Evolutionary conservation across 331 rosid species (phyloP).

Genomic region (Prunus yedoensis): DNA sequence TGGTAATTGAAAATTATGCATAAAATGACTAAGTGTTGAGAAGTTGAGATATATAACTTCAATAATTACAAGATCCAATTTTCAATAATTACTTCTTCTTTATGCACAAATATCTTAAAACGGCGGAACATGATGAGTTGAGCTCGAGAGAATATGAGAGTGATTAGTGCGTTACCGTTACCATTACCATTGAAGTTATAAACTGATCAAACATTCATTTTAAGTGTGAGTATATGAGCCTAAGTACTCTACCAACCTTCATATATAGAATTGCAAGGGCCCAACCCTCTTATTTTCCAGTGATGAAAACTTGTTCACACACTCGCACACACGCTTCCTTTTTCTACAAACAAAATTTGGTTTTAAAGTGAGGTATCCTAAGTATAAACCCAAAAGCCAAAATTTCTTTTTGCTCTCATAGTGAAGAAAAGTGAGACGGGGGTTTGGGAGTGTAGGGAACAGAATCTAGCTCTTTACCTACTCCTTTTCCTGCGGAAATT

Average conservation of each 20-base stretch:
- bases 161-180: too few species aligned
- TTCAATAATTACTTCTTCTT: too few species aligned
- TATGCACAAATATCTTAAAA: too few species aligned
- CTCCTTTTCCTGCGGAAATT: conserved; percentile 39
- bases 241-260: too few species aligned
- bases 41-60: neutral
- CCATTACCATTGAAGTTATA: too few species aligned
- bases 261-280: conserved; percentile 4
- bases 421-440: conserved; percentile 25
- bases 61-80: neutral
- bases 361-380: conserved; percentile 74
- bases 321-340: conserved; percentile 29
- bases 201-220: too few species aligned
- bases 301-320: conserved; percentile 5
- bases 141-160: too few species aligned
- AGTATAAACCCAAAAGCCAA: conserved; percentile 64
- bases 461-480: conserved; percentile 45
- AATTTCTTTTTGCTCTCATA: conserved; percentile 45
- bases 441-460: conserved; percentile 22
- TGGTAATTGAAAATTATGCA: conserved; percentile 17
- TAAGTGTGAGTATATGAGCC: too few species aligned
- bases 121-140: too few species aligned
- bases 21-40: neutral
- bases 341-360: conserved; percentile 32
- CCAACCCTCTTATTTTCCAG: conserved; percentile 26